phyloP scores from a whole-genome alignment of 2,329 filamentous ascomycete species.

The Fusarium bulbicola region DNA sequence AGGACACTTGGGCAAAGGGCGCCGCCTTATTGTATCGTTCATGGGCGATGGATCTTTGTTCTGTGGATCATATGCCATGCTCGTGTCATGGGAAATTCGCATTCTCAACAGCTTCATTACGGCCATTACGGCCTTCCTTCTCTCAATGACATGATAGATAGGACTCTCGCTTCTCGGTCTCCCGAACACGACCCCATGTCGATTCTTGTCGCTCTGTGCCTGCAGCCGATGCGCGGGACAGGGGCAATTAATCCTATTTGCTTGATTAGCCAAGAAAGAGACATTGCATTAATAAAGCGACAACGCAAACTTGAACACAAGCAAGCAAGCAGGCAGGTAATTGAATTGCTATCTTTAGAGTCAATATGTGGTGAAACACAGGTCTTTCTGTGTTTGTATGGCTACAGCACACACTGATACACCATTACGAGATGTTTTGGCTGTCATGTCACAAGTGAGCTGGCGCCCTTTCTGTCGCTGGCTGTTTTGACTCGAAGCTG shows the following conservation, averaged over 20 bases:
- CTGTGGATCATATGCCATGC: constrained; percentile 14
- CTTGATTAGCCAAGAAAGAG: constrained; percentile 7
- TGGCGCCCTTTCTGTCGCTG: background rate
- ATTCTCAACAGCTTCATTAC: constrained; percentile 3
- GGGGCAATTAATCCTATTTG: constrained; percentile 8
- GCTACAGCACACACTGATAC: background rate
- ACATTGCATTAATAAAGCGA: background rate
- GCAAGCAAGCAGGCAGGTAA: background rate
- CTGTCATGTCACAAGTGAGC: constrained; percentile 10
- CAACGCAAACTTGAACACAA: constrained; percentile 1
- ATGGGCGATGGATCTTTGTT: background rate
- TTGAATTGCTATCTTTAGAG: constrained; percentile 28
- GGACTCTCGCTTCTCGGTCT: background rate
- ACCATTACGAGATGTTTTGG: constrained; percentile 8
- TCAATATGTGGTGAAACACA: constrained; percentile 29
- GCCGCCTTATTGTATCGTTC: background rate
- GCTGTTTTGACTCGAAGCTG: background rate
- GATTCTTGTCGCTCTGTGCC: background rate
- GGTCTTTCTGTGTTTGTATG: background rate
- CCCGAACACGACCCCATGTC: constrained; percentile 20
- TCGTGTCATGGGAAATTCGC: constrained; percentile 20
- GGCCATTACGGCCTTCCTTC: background rate
- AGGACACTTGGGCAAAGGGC: background rate
- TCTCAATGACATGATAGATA: background rate
- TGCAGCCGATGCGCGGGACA: constrained; percentile 12